Conservation (phyloP, 192 early-diverging fungal genomes). For the Coemansia sp. region DNA sequence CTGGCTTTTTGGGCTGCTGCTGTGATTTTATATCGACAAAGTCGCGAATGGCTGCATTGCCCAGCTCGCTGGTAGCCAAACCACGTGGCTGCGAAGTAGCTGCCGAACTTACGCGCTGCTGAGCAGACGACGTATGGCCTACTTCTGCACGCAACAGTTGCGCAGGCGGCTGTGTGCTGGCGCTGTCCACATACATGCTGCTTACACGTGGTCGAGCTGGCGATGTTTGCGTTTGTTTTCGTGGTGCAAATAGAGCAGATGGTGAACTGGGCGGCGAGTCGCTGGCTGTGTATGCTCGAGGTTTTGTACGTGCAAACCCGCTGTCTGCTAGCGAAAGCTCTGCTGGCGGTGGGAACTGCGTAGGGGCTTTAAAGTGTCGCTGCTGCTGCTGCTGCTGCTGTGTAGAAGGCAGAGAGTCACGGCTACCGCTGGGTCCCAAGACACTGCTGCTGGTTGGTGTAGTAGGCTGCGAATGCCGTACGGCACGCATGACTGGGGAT, state of each 20-base stretch:
- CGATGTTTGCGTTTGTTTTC: neutral
- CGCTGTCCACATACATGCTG: constrained; percentile 30
- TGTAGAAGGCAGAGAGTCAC: constrained; percentile 22
- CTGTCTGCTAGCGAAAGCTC: neutral
- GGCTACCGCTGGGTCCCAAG: constrained; percentile 14
- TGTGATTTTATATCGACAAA: constrained; percentile 23
- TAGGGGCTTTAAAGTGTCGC: neutral
- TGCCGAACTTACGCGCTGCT: constrained; percentile 7
- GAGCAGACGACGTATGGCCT: constrained; percentile 1
- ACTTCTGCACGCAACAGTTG: constrained; percentile 1
- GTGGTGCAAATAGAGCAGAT: neutral
- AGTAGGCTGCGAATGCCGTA: constrained; percentile 43
- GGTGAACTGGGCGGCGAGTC: neutral
- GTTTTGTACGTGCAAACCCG: constrained; percentile 22
- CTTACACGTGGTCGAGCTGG: constrained; percentile 25
- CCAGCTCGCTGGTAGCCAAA: constrained; percentile 19
- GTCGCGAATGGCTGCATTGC: constrained; percentile 26
- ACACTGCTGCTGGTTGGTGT: constrained; percentile 19
- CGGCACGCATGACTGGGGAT: constrained; percentile 50
- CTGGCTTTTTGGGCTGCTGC: neutral
- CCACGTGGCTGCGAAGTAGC: constrained; percentile 9
- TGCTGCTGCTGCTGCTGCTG: neutral
- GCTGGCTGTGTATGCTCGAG: constrained; percentile 21
- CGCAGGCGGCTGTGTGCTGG: neutral
- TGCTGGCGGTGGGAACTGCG: constrained; percentile 6